phyloP scores from a whole-genome alignment of 805 yeast species.

The Ogataea parapolymorpha region DNA sequence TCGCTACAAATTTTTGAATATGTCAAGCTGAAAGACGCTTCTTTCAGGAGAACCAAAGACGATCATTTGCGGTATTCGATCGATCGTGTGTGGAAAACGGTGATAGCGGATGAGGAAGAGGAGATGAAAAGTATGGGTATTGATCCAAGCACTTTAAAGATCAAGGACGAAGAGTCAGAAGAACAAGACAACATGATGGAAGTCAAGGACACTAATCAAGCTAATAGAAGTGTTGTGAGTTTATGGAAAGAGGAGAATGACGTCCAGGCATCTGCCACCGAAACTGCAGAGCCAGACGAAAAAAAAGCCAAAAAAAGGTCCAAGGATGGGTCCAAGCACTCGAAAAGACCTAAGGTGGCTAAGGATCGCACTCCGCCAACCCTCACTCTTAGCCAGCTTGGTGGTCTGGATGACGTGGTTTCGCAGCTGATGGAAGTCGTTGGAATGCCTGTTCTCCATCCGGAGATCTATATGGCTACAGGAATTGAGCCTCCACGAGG shows the following conservation, averaged over 20 bases:
- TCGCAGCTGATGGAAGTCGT: constrained; percentile 85
- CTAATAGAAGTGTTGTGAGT: constrained; percentile 74
- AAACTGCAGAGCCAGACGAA: constrained; percentile 4
- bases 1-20: constrained; percentile 50
- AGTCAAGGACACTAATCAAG: constrained; percentile 58
- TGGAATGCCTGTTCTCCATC: constrained; percentile 89
- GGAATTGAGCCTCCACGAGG: constrained; percentile 98
- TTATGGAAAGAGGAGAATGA: constrained; percentile 52
- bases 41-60: constrained; percentile 67
- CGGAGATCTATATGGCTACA: constrained; percentile 81
- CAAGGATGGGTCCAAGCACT: constrained; percentile 30
- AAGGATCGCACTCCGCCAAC: constrained; percentile 70
- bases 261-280: constrained; percentile 1
- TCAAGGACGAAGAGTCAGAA: constrained; percentile 13
- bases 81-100: constrained; percentile 51
- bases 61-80: constrained; percentile 60
- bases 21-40: constrained; percentile 62
- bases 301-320: constrained; percentile 46
- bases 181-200: constrained; percentile 52
- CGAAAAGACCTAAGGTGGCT: constrained; percentile 34
- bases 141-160: constrained; percentile 17
- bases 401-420: constrained; percentile 86
- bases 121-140: constrained; percentile 43
- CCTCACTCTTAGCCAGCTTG: constrained; percentile 66
- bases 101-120: constrained; percentile 58